Evolutionary conservation across 371 early-diverging fungal species (phyloP).

Genomic region (Zancudomyces culisetae): DNA sequence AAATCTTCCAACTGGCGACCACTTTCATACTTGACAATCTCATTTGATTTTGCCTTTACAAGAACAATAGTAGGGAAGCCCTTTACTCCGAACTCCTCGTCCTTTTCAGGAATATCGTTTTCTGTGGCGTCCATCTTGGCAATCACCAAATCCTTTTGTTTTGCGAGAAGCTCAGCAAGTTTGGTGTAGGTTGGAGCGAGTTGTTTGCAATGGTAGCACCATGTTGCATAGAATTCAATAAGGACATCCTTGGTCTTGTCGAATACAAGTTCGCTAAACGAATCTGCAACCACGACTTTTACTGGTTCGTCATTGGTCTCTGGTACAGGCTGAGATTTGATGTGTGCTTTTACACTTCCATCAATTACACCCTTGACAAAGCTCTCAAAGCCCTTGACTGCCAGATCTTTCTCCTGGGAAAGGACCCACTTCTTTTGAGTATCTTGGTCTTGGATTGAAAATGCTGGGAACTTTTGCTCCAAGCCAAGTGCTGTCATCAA

Average conservation of each 20-base stretch:
- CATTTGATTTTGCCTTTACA: constrained; percentile 69
- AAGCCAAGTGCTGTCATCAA: constrained; percentile 72
- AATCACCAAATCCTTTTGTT: constrained; percentile 39
- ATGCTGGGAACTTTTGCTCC: constrained; percentile 75
- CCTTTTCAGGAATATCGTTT: constrained; percentile 73
- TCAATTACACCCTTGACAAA: constrained; percentile 43
- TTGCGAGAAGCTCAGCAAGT: constrained; percentile 34
- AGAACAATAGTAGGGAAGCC: constrained; percentile 95
- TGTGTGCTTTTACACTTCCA: constrained; percentile 51
- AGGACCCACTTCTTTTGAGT: constrained; percentile 61
- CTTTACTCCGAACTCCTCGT: constrained; percentile 38
- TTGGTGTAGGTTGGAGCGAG: constrained; percentile 67
- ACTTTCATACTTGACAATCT: constrained; percentile 64
- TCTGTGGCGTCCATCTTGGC: constrained; percentile 92
- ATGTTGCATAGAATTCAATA: constrained; percentile 83
- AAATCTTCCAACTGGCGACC: constrained; percentile 60
- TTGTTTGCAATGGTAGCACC: constrained; percentile 87
- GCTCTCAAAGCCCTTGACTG: constrained; percentile 29
- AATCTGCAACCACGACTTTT: constrained; percentile 67
- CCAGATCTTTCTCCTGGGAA: constrained; percentile 40
- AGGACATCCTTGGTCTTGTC: constrained; percentile 81
- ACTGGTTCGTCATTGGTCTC: constrained; percentile 69
- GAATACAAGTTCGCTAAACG: constrained; percentile 50
- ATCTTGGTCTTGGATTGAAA: constrained; percentile 61
- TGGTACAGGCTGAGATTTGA: constrained; percentile 72